A percentile compares a stretch with the other conserved stretches of the same genome.
Conservation (phyloP, 31 red algal species). For the Porphyra umbilicalis region DNA sequence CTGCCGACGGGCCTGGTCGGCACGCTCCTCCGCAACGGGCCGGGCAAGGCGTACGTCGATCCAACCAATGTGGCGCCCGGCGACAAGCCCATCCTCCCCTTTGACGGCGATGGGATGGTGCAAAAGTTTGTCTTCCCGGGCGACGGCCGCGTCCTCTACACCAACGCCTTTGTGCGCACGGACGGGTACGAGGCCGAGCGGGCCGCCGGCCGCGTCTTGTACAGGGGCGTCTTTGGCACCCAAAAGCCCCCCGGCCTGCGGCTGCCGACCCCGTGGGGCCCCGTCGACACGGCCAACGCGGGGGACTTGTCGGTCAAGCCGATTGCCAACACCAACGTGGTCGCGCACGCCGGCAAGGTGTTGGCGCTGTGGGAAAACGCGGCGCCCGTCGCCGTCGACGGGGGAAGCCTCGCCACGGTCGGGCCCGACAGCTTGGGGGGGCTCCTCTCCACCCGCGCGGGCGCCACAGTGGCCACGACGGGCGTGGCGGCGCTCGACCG, state of each 20-base stretch:
- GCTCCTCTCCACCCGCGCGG: no score
- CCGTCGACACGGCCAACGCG: slow-evolving; percentile 4
- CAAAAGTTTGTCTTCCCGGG: not conserved
- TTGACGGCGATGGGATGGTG: slow-evolving; percentile 26
- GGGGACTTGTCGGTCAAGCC: slow-evolving; percentile 10
- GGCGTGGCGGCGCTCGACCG: no score
- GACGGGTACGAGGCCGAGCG: slow-evolving; percentile 7
- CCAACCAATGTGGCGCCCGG: not conserved
- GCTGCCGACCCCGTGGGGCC: no score
- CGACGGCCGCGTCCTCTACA: slow-evolving; percentile 6
- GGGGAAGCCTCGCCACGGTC: no score
- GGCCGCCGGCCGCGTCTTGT: slow-evolving; percentile 9
- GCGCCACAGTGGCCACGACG: no score
- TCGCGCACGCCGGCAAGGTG: slow-evolving; percentile 7
- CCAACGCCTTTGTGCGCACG: slow-evolving; percentile 23
- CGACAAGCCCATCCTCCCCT: not conserved
- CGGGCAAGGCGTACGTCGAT: slow-evolving; percentile 14
- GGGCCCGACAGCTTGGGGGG: no score
- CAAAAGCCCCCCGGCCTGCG: slow-evolving; percentile 5
- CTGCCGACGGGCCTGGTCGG: slow-evolving; percentile 1
- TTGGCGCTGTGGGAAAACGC: slow-evolving; percentile 19
- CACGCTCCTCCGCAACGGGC: slow-evolving; percentile 25
- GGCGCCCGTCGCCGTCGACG: no score
- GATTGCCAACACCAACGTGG: slow-evolving; percentile 21
- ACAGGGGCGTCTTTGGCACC: slow-evolving; percentile 25